Base-by-base conservation (phyloP, 2,329 filamentous ascomycete genomes). In the Penicillium sp. region DNA sequence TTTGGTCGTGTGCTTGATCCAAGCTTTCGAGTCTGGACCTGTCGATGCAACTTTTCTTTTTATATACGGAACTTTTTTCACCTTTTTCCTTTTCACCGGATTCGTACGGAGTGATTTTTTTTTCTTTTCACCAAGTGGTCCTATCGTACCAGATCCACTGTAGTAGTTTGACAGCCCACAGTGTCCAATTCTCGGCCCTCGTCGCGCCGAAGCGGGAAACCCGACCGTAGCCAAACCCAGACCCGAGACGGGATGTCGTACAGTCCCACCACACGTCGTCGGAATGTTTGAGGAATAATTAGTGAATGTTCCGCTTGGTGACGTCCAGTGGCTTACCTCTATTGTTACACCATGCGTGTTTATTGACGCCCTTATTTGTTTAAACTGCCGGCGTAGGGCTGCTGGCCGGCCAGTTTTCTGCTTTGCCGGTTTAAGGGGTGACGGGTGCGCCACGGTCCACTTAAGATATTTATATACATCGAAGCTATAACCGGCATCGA, bases 281-380 rank as follows among this genome's bases (percentile, higher is more conserved):
- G 40, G 40, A n/a, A 19, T 22, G 8, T 56, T 35, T 45, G 56
- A 37, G 24, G 54, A 17, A 49, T 53, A 60, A 58, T 58, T 56
- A 63, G 26, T 24, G 26, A 19, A 1, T 42, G n/a, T 53, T 3
- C 26, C 28, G n/a, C 13, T 28, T 17, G 44, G 17, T 53, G 38
- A n/a, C 19, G 24, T 53, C 19, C 30, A n/a, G 47, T 65, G 56
- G 56, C 56, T 56, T 56, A 42, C 12, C 7, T 42, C 51, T 64
- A 64, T 61, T 63, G 58, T 65, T 55, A 51, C 56, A 59, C 61
- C 61, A 61, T 54, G 33, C 13, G 45, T 17, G 19, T 28, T 53
- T 58, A 61, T 47, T 49, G 51, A 37, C 35, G 38, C 45, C 47
- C 28, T 12, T 10, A 13, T 30, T 28, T 28, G 42, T 33, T 45